Evolutionary conservation across 768 basidiomycete species (phyloP), one percentile per base, ranked within the genome.

Genomic region (Trametes coccinea): DNA sequence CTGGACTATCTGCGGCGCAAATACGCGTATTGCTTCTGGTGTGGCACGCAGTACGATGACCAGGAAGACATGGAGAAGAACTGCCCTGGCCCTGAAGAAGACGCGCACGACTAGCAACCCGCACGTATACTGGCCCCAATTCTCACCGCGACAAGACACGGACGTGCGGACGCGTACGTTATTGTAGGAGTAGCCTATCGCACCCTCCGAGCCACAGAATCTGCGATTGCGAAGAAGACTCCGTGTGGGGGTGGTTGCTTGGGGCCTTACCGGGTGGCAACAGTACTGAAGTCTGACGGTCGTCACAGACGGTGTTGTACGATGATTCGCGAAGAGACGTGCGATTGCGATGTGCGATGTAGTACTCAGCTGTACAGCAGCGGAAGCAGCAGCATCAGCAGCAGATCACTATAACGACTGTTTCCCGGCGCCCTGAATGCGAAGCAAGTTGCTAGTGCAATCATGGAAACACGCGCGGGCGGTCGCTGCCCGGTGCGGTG

Each of bases 21-120:
- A 62, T 84, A 93, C 72, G 70, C 78, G 5, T 94, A 94, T 71
- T 94, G 93, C 71, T 93, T 93, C 73, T 94, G 92, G 90, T 95
- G 93, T 70, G 93, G 93, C 11, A 82, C 88, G 11, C 81, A 85
- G 66, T 95, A 93, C 69, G 80, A 82, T 5, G 78, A 80, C 64
- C 71, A 75, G 5, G 81, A 82, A 14, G 88, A 90, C 52, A 76
- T 95, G 78, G 75, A 75, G 41, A 72, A 68, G 40, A 78, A 85
- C 57, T 95, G 93, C 72, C 92, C 92, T 5, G 93, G 93, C 6
- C 70, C 77, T 44, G 81, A 83, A 33, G 93, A 95, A 71, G 89
- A 91, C 43, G 84, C 82, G 61, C 92, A 95, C 72, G 89, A 93
- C 75, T 92, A 14, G 41, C 41, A 16, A 43, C 41, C 14, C 41